phyloP scores from a whole-genome alignment of 78 protist genomes.

The Anaeramoeba ignava region DNA sequence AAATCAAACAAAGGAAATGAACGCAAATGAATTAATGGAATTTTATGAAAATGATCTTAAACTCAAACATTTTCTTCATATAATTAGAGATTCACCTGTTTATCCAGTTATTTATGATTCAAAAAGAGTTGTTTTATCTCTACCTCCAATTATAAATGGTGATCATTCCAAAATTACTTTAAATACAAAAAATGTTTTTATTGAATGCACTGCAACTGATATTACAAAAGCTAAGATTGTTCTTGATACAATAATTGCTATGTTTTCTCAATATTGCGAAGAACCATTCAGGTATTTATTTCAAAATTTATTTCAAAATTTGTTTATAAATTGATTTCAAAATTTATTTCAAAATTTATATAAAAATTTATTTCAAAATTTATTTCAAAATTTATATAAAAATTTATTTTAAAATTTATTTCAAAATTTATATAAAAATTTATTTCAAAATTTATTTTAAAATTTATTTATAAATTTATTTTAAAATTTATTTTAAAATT shows the following conservation, averaged over 20 bases:
- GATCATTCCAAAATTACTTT: conserved; percentile 81
- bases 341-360: too few relatives aligned
- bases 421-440: too few relatives aligned
- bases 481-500: too few relatives aligned
- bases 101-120: conserved; percentile 9
- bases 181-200: conserved; percentile 80
- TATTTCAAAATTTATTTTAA: too few relatives aligned
- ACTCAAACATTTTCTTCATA: conserved; percentile 45
- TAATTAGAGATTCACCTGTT: conserved; percentile 24
- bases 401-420: too few relatives aligned
- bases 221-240: conserved; percentile 77
- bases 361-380: too few relatives aligned
- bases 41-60: conserved; percentile 28
- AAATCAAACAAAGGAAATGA: conserved; percentile 19
- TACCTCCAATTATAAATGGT: conserved; percentile 99
- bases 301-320: too few relatives aligned
- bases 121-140: conserved; percentile 51
- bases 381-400: too few relatives aligned
- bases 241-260: conserved; percentile 75
- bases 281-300: conserved; percentile 33
- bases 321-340: too few relatives aligned
- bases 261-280: conserved; percentile 68
- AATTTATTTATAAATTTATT: too few relatives aligned
- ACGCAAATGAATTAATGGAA: conserved; percentile 36
- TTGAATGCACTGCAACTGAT: conserved; percentile 96